Conservation (phyloP, 352 stramenopile genomes). For the Globisporangium middletonii region DNA sequence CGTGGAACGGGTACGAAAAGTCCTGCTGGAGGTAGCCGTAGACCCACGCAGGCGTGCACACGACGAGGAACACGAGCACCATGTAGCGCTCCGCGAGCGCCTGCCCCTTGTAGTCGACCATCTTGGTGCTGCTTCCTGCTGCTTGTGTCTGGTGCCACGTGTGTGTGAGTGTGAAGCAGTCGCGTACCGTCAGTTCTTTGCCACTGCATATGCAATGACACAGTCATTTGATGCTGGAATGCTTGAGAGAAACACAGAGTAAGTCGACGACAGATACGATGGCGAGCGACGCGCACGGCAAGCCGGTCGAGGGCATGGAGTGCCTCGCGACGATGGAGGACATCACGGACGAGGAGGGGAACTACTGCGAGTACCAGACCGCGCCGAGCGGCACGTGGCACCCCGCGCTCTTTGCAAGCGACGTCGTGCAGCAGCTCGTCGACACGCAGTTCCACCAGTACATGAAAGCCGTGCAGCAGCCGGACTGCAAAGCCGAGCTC, state of each 20-base stretch:
- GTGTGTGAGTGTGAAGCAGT: background rate
- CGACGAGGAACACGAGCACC: conserved; percentile 56
- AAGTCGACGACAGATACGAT: conserved; percentile 10
- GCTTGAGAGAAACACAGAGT: no score
- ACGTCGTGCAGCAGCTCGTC: conserved; percentile 82
- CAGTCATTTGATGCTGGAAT: no score
- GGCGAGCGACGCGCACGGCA: conserved; percentile 46
- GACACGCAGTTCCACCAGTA: conserved; percentile 90
- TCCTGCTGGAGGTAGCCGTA: conserved; percentile 81
- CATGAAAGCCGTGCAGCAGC: conserved; percentile 90
- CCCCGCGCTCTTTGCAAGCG: conserved; percentile 62
- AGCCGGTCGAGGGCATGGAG: conserved; percentile 81
- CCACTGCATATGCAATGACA: no score
- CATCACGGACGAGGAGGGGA: conserved; percentile 87
- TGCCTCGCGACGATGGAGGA: conserved; percentile 94
- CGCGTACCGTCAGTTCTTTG: background rate
- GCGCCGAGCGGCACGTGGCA: conserved; percentile 87
- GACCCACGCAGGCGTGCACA: conserved; percentile 80
- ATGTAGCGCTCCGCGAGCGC: conserved; percentile 58
- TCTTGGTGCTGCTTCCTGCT: conserved; percentile 13
- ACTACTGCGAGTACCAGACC: conserved; percentile 92
- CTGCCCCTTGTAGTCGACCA: conserved; percentile 88
- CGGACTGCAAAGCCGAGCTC: conserved; percentile 93
- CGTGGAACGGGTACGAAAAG: conserved; percentile 74
- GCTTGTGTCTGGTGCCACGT: conserved; percentile 3